Conservation (phyloP, 352 stramenopile genomes). For the Globisporangium yorkense region DNA sequence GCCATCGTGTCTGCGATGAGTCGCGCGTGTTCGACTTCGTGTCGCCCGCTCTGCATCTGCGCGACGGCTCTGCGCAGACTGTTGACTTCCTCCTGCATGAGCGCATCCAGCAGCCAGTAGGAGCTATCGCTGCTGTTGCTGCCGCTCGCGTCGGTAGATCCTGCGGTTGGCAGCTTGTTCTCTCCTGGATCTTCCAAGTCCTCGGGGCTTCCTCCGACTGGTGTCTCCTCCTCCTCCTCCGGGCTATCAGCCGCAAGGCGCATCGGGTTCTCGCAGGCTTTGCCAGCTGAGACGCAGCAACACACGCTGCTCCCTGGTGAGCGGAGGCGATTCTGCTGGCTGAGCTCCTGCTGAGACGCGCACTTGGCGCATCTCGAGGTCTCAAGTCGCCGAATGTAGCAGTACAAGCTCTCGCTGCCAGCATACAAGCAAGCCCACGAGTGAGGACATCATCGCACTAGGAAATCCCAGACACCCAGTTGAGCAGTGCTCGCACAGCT, state of each 20-base stretch:
- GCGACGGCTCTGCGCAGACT: conserved; percentile 31
- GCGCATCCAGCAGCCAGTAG: conserved; percentile 11
- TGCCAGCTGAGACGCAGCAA: too few relatives aligned
- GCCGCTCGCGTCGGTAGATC: background rate
- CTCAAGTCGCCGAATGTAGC: conserved; percentile 53
- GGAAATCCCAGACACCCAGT: background rate
- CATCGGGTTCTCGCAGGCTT: too few relatives aligned
- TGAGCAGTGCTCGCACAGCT: conserved; percentile 28
- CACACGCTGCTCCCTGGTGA: too few relatives aligned
- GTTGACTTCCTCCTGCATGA: conserved; percentile 49
- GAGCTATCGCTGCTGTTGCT: background rate
- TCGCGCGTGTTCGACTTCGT: conserved; percentile 25
- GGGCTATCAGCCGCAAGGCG: background rate
- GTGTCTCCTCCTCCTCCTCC: background rate
- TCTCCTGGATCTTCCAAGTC: background rate
- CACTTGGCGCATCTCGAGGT: conserved; percentile 9
- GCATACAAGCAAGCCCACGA: background rate
- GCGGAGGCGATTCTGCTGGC: background rate
- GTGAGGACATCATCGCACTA: background rate
- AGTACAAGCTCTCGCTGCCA: conserved; percentile 33
- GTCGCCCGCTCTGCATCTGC: conserved; percentile 30
- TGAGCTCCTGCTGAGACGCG: background rate
- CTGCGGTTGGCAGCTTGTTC: background rate
- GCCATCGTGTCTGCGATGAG: conserved; percentile 15
- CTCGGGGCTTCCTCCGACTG: background rate